Conservation (phyloP, 306 rosid species). For the Fragaria ananassa region DNA sequence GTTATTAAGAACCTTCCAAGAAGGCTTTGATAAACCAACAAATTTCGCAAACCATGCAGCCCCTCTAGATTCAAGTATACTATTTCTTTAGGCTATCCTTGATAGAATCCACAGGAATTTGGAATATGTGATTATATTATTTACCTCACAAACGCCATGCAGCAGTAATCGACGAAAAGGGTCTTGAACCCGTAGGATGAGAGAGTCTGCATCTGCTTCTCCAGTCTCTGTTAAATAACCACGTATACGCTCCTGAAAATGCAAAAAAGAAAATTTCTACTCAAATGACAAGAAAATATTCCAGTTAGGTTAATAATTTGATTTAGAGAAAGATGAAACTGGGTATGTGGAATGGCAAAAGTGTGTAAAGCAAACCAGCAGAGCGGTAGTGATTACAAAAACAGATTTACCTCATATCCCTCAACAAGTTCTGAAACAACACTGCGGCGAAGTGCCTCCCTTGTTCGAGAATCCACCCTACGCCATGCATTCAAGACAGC, state of each 20-base stretch:
- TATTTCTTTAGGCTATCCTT: neutral
- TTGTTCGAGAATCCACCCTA: constrained; percentile 70
- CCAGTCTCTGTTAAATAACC: constrained; percentile 43
- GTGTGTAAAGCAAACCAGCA: neutral
- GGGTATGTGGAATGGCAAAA: neutral
- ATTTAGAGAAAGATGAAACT: neutral
- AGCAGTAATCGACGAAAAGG: constrained; percentile 82
- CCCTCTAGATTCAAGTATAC: neutral
- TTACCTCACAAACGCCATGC: constrained; percentile 97
- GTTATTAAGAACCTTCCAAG: neutral
- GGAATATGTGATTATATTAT: constrained; percentile 8
- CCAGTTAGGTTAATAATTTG: neutral
- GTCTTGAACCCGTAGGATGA: constrained; percentile 58
- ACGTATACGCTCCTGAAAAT: constrained; percentile 55
- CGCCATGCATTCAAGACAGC: constrained; percentile 55
- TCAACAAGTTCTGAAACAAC: constrained; percentile 63
- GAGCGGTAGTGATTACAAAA: neutral
- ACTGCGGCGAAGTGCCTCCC: constrained; percentile 90
- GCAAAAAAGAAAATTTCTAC: neutral
- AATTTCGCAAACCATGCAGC: neutral
- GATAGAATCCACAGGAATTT: neutral
- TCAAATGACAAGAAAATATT: neutral
- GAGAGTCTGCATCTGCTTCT: constrained; percentile 51
- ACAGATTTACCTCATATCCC: constrained; percentile 67
- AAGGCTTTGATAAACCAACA: neutral